phyloP scores from a whole-genome alignment of 768 basidiomycete species.

The Russula olivacea region DNA sequence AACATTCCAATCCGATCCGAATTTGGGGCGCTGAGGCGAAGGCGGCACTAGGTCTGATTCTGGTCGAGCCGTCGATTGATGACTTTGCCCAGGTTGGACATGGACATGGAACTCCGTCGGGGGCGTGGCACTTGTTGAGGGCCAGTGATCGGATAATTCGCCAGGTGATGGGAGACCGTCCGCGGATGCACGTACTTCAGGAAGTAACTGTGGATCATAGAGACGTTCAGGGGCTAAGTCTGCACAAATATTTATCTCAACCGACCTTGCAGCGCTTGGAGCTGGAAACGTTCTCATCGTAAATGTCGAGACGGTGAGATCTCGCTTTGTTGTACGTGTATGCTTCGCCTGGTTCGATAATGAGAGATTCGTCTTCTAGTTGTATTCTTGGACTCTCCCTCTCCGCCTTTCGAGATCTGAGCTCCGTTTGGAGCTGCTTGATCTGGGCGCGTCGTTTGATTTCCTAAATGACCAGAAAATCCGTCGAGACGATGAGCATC shows the following conservation, averaged over 20 bases:
- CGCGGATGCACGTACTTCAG: neutral
- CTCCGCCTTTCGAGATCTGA: neutral
- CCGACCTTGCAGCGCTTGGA: neutral
- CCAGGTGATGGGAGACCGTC: neutral
- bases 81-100: neutral
- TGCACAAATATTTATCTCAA: neutral
- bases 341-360: constrained; percentile 1
- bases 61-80: neutral
- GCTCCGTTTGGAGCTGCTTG: constrained; percentile 10
- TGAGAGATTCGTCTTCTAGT: constrained; percentile 12
- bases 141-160: neutral
- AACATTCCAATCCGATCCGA: constrained; percentile 20
- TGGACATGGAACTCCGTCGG: neutral
- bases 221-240: neutral
- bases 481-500: neutral
- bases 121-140: neutral
- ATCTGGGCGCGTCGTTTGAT: constrained; percentile 15
- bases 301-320: constrained; percentile 14
- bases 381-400: neutral
- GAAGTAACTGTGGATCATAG: neutral
- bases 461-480: neutral
- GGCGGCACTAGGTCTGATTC: neutral
- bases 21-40: constrained; percentile 9
- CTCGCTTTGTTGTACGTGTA: neutral
- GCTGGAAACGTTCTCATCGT: neutral